Evolutionary conservation across 805 yeast species (phyloP), one percentile per base, ranked within the genome.

Genomic region (Tetrapisispora taiwanensis): DNA sequence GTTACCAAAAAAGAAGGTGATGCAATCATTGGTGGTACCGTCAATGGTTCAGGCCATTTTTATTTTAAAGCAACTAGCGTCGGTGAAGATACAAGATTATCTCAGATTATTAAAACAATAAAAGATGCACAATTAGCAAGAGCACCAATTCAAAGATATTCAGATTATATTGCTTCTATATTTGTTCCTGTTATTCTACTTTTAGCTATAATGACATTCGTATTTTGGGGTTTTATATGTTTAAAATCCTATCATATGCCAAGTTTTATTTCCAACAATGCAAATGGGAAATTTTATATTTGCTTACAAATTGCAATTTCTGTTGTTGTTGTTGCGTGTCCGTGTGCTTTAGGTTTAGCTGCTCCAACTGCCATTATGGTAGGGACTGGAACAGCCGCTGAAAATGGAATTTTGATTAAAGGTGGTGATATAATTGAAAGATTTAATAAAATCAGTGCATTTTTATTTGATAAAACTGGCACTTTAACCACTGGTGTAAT

Each of bases 301-400:
- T 81, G 90, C 57, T 63, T 94, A 45, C 79, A 84, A 54, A 73
- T 89, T 38, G 81, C 95, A 6, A 90, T 92, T 24, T 80, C 95
- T 7, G 98, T 92, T 5, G 76, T 94, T 50, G 96, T 92, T 10
- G 97, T 92, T 41, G 98, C 98, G 1, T 92, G 99, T 65, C 99
- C 99, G 0, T 92, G 98, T 72, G 97, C 98, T 0, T 67, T 92
- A 20, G 99, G 98, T 3, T 71, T 92, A 41, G 97, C 97, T 3
- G 95, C 97, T 0, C 99, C 99, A 1, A 94, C 98, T 1, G 97
- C 97, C 0, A 86, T 92, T 10, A 92, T 94, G 97, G 98, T 92
- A 2, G 98, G 97, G 8, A 90, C 97, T 2, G 98, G 98, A 34
- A 82, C 87, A 19, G 97, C 95, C 34, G 97, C 98, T 0, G 63